Evolutionary conservation across 2,329 filamentous ascomycete genomes (phyloP), one percentile per base, ranked within the genome.

Genomic region (Alternaria sp.): DNA sequence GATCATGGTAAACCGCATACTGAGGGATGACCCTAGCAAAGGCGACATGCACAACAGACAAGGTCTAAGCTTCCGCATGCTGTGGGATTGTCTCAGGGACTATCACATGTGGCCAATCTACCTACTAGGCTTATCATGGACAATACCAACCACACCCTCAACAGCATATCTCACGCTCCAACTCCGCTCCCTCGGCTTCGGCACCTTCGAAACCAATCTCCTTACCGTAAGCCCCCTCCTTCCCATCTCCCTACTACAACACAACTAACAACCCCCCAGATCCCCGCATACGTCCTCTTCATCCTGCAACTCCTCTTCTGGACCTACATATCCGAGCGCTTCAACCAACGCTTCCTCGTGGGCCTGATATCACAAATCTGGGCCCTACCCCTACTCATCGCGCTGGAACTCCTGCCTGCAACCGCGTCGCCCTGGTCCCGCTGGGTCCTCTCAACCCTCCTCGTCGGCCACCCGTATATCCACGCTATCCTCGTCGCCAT

Each of bases 1-100:
- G 60, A 91, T 92, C 71, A 74, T 92, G 85, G 85, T 90, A 17
- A 92, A 91, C 72, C 85, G 85, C 23, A 82, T 90, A 23, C 77
- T 87, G 11, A 81, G 85, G 9, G 85, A 87, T 56, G 85, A 87
- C 50, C 85, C 85, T 0, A 83, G 82, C 50, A 88, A 88, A 66
- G 86, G 86, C n/a, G 83, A 83, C 63, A 88, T 89, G 87, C 86
- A 88, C 74, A 89, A 89, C 66, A 81, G 86, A 4, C 85, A 89
- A 72, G 84, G 83, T 0, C 74, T 89, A 6, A 83, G 80, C 0
- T 75, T 80, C 0, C 74, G 67, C 26, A 83, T 86, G 76, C 77
- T 88, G 13, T 85, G 83, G 80, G 67, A 83, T 12, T 83, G 83
- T 25, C 65, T 87, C 9, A 80, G 73, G 12, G 86, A 88, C 72